Base-by-base conservation (phyloP, 2,329 filamentous ascomycete species). In the Fusarium vanettenii region DNA sequence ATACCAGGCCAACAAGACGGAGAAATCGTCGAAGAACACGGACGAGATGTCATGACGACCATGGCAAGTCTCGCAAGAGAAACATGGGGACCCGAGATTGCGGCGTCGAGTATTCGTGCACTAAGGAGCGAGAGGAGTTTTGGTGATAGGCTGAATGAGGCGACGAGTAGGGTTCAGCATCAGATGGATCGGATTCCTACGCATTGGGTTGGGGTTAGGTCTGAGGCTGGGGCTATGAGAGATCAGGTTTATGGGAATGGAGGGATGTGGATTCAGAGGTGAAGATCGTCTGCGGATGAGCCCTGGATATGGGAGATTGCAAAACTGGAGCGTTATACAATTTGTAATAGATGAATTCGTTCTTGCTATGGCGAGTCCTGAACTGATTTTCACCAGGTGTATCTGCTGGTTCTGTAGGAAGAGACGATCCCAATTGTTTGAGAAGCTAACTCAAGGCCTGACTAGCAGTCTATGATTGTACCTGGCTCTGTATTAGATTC, bases 151-250 rank as follows among this genome's bases (percentile, higher is more conserved):
- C 85, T 89, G 70, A 84, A 87, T 1, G 87, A 87, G 61, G 82
- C 85, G 2, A 84, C 89, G 27, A 83, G 85, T 18, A 84, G 81
- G 22, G 84, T 89, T 4, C 89, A 92, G 80, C 86, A 85, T 69
- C 84, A 86, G 43, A 84, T 92, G 8, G 90, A 92, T 69, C 85
- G 85, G 64, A 83, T 92, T 5, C 91, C 91, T 3, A 75, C 92
- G 55, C 90, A 92, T 78, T 84, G 84, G 76, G 84, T 88, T 4
- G 92, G 91, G 0, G 85, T 93, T 50, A 85, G 92, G 61, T 89
- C 87, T 10, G 82, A 86, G 14, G 81, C 83, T 2, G 85, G 83
- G 10, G 81, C 83, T 31, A 78, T 86, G 78, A 85, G 85, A 72
- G 90, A 92, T 73, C 84, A 83, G 55, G 82, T 82, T 3, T 84